Base-by-base conservation (phyloP, 2,329 filamentous ascomycete genomes). In the Chaetomiaceae sp. region DNA sequence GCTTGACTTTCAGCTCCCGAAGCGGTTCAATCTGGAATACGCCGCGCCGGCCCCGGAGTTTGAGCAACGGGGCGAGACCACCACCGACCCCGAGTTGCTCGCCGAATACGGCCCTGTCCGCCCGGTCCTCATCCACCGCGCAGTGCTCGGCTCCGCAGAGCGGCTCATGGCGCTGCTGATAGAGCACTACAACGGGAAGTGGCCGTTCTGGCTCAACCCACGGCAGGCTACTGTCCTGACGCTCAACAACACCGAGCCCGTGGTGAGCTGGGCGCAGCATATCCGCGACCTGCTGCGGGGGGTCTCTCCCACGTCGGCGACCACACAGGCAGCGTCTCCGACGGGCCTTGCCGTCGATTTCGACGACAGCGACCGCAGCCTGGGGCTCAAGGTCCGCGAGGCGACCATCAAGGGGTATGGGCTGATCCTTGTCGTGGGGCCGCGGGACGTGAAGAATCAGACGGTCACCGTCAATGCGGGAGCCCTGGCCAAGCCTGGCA, bases 171-270 rank as follows among this genome's bases (percentile, higher is more conserved):
- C 89, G 3, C 74, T 95, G 13, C 69, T 95, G 35, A 91, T 93
- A 49, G 90, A 95, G 68, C 85, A 88, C 58, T 89, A 91, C 60
- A 77, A 85, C 50, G 87, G 87, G 14, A 79, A 77, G 51, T 95
- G 88, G 81, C 89, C 89, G 3, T 92, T 95, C 65, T 95, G 89
- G 90, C 74, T 95, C 9, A 91, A 87, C 49, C 89, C 89, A 1
- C 80, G 83, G 5, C 90, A 93, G 63, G 84, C 81, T 37, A 81
- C 86, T 40, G 78, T 95, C 50, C 68, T 93, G 27, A 86, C 87
- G 0, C 76, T 92, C 47, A 89, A 87, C 60, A 75, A 83, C 43
- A 76, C 74, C 4, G 69, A 73, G 3, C 70, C 74, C 1, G 74
- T 85, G 1, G 53, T 84, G 9, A 66, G 66, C 1, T 79, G 69